A percentile compares a stretch with the other conserved stretches of the same genome.
Evolutionary conservation across 257 asterid genomes (phyloP).

Genomic region (Gentiana straminea): DNA sequence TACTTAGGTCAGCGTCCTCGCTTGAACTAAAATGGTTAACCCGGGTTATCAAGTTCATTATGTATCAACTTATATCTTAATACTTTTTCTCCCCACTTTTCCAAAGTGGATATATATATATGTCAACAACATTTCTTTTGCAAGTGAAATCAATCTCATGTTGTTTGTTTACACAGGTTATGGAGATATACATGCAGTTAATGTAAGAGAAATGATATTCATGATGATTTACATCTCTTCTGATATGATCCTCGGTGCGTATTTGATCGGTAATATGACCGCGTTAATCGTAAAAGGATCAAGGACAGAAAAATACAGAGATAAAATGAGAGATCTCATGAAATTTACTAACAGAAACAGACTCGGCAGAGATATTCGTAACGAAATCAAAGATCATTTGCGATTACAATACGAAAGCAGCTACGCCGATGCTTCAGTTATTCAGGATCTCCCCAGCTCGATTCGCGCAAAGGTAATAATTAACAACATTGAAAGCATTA

Average conservation of each 20-base stretch:
- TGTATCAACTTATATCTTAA: too few relatives aligned
- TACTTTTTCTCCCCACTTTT: too few relatives aligned
- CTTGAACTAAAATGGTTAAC: too few relatives aligned
- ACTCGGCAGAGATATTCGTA: slow-evolving; percentile 60
- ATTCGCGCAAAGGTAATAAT: slow-evolving; percentile 73
- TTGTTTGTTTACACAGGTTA: slow-evolving; percentile 40
- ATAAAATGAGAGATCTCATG: slow-evolving; percentile 70
- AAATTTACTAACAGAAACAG: slow-evolving; percentile 75
- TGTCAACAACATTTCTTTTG: too few relatives aligned
- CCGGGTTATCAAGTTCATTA: too few relatives aligned
- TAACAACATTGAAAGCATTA: too few relatives aligned
- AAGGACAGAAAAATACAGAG: slow-evolving; percentile 81
- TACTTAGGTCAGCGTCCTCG: too few relatives aligned
- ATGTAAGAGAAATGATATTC: slow-evolving; percentile 88
- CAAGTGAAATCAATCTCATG: too few relatives aligned
- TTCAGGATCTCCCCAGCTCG: slow-evolving; percentile 81
- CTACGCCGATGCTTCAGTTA: slow-evolving; percentile 62
- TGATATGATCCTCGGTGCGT: slow-evolving; percentile 92
- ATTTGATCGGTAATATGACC: slow-evolving; percentile 96
- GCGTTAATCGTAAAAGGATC: slow-evolving; percentile 93
- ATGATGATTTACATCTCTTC: slow-evolving; percentile 82
- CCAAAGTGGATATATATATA: too few relatives aligned
- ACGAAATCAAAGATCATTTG: slow-evolving; percentile 83
- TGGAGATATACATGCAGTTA: slow-evolving; percentile 96
- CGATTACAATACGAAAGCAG: slow-evolving; percentile 88